Percentiles rank a stretch among this genome's conserved stretches.
Evolutionary conservation across 176 grass and related monocot species (phyloP).

Genomic region (Rhynchospora pubera): DNA sequence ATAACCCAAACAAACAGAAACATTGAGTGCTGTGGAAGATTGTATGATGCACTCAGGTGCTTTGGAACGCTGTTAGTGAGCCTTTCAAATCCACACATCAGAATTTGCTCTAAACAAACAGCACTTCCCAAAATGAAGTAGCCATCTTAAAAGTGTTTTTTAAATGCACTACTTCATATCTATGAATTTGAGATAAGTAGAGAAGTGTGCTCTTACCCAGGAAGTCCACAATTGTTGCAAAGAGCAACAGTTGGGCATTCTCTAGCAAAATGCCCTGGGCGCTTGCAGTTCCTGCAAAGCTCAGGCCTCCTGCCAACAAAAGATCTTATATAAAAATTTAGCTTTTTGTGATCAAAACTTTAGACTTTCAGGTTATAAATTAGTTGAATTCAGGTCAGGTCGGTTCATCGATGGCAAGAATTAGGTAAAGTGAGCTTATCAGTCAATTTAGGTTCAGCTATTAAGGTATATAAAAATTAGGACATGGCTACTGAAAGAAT

Average conservation of each 20-base stretch:
- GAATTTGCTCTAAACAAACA: not conserved
- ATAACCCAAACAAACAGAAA: not conserved
- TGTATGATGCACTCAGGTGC: not conserved
- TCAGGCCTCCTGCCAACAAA: conserved; percentile 34
- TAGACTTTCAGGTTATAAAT: too few species aligned
- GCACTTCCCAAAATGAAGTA: not conserved
- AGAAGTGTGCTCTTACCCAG: conserved; percentile 54
- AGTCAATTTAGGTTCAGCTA: too few species aligned
- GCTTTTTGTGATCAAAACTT: too few species aligned
- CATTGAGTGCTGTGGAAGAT: not conserved
- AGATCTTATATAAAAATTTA: not conserved
- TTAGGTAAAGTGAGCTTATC: too few species aligned
- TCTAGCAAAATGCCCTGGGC: conserved; percentile 92
- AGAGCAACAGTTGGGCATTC: conserved; percentile 85
- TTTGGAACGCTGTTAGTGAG: not conserved
- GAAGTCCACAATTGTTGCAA: conserved; percentile 88
- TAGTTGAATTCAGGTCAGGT: too few species aligned
- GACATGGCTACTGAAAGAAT: too few species aligned
- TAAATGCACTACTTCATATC: not conserved
- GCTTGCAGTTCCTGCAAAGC: conserved; percentile 97
- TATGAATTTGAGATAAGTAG: conserved; percentile 10
- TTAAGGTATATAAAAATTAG: too few species aligned
- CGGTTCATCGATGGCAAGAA: too few species aligned
- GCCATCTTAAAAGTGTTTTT: not conserved
- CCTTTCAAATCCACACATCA: not conserved